Base-by-base conservation (phyloP, 2,329 filamentous ascomycete genomes). In the Claviceps maximensis region DNA sequence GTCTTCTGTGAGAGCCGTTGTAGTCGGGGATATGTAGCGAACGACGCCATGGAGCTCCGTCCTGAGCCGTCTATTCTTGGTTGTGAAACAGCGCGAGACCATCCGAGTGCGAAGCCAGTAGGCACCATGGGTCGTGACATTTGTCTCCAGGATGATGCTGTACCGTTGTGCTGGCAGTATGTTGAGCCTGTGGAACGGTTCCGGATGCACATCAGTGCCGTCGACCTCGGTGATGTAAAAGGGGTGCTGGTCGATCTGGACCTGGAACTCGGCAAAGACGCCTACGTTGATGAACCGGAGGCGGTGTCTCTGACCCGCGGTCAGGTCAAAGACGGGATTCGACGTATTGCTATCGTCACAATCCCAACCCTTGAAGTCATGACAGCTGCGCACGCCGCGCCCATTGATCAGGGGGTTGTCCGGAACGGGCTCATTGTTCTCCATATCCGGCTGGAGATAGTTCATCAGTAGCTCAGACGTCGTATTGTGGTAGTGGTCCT, bases 91-190 rank as follows among this genome's bases (percentile, higher is more conserved):
- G 47, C 69, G 67, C 0, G 69, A 65, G 2, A 71, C 61, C 67
- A 72, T 71, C 0, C 61, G 72, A 0, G 82, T 80, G 23, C 83
- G 73, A 57, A 88, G 75, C 69, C 84, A 84, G 61, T 83, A 88
- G 8, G 78, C 70, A 17, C 74, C 64, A 5, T 66, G 63, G 0
- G 71, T 70, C 2, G 75, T 73, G 49, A 77, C 76, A 61, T 83
- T 82, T 6, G 82, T 74, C 1, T 78, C 77, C 1, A 89, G 60
- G 0, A 88, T 66, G 15, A 84, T 73, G 59, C 83, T 85, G 60
- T 87, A 88, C 15, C 86, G 76, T 62, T 89, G 85, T 0, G 84
- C 84, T 1, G 84, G 83, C 8, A 82, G 76, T 23, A 89, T 70
- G 55, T 85, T 82, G 51, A 89, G 67, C 56, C 80, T 76, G 36